Evolutionary conservation across 2,329 filamentous ascomycete species (phyloP).

Genomic region (Phaeoacremonium minimum): DNA sequence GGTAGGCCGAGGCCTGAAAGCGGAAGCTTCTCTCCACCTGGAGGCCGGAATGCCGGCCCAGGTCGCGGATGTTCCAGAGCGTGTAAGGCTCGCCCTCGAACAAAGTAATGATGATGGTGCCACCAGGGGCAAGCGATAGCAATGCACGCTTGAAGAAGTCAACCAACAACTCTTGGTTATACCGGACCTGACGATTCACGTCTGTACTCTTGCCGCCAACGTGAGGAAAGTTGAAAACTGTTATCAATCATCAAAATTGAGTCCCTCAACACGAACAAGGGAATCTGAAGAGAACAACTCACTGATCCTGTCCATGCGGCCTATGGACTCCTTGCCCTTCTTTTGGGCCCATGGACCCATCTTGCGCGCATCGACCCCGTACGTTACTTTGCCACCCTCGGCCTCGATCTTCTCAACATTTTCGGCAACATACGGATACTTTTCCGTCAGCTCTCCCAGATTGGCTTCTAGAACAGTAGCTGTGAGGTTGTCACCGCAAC

Average conservation of each 20-base stretch:
- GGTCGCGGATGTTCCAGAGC: constrained; percentile 88
- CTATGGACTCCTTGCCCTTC: constrained; percentile 21
- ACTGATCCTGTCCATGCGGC: constrained; percentile 65
- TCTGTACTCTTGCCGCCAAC: constrained; percentile 89
- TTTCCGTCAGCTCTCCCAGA: constrained; percentile 54
- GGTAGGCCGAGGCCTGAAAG: constrained; percentile 65
- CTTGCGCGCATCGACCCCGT: constrained; percentile 64
- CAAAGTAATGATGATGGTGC: constrained; percentile 73
- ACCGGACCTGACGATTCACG: constrained; percentile 88
- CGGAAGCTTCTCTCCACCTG: constrained; percentile 66
- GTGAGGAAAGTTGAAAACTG: constrained; percentile 93
- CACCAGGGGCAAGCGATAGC: constrained; percentile 47
- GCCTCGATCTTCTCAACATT: constrained; percentile 51
- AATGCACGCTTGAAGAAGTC: constrained; percentile 58
- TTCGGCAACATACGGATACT: constrained; percentile 67
- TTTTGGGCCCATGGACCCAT: constrained; percentile 46
- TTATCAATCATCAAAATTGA: not conserved
- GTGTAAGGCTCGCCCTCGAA: constrained; percentile 96
- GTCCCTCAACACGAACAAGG: not conserved
- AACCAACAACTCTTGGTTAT: constrained; percentile 79
- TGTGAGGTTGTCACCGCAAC: constrained; percentile 60
- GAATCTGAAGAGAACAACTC: not conserved
- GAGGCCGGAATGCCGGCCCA: constrained; percentile 73
- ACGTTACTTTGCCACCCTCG: constrained; percentile 45
- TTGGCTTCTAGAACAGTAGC: constrained; percentile 65